Base-by-base conservation (phyloP, 345 rosid species). In the Eutrema yunnanense region DNA sequence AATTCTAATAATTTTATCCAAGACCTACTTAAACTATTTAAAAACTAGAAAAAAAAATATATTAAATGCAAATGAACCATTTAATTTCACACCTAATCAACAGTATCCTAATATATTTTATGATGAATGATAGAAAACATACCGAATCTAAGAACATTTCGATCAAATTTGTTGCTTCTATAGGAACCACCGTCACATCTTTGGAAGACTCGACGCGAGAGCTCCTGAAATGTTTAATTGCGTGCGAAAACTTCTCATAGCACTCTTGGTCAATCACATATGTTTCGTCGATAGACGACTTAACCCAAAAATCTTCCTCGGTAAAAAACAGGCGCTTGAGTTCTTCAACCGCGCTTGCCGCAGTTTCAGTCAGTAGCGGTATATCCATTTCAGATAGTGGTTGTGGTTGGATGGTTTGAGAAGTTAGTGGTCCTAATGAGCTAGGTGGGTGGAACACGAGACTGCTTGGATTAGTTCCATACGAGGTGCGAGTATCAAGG, bases 141-240 rank as follows among this genome's bases (percentile, higher is more conserved):
- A 92, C 98, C 77, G 84, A 14, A 61, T 88, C 92, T 3, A 86
- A 34, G 51, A 90, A 65, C 80, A 81, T 78, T 27, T 79, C 74
- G 19, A 88, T 77, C 78, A 92, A 58, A 27, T 56, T 36, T 6
- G 71, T 10, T 0, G 81, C 85, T 30, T 84, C 83, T 67, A 88
- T 75, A 9, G 74, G 40, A 48, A 90, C 85, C 4, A 81, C 63
- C 2, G 73, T 79, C 13, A 78, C 68, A 10, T 78, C 74, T 75
- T 81, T 88, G 2, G 98, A 89, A n/a, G 94, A 83, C 72, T 92
- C 98, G 10, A 86, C 19, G 2, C 81, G 84, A 41, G 83, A 19
- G 37, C 71, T 69, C 38, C 58, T 83, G 27, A 83, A 80, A 36
- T 72, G 85, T 57, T 4, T 58, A 26, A 50, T 11, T 19, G 79